A percentile compares a stretch with the other conserved stretches of the same genome.
Evolutionary conservation across 169 alveolate genomes (phyloP).

Genomic region (Perkinsus chesapeaki): DNA sequence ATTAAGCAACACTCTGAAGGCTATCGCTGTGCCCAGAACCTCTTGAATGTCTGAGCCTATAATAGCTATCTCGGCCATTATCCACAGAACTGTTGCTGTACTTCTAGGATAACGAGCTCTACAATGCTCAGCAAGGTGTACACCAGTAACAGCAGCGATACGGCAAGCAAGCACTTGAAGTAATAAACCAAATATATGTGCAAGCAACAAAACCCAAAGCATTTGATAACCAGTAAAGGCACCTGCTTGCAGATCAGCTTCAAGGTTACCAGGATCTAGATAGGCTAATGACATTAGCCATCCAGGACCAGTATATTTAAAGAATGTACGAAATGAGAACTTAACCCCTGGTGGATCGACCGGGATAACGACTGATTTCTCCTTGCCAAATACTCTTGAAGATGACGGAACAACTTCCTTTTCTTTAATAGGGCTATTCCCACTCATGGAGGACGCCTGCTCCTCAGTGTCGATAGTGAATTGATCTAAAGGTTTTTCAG

Average conservation of each 20-base stretch:
- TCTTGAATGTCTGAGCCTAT: constrained; percentile 62
- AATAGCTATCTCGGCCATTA: constrained; percentile 55
- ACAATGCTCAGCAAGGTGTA: constrained; percentile 39
- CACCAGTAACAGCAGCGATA: constrained; percentile 47
- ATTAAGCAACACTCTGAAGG: constrained; percentile 44
- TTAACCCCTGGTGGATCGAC: not conserved
- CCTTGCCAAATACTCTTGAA: too few relatives aligned
- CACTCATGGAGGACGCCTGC: too few relatives aligned
- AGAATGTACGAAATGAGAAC: constrained; percentile 8
- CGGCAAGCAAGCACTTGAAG: constrained; percentile 45
- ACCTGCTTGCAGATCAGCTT: constrained; percentile 36
- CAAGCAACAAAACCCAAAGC: not conserved
- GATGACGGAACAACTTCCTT: too few relatives aligned
- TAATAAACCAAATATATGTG: constrained; percentile 30
- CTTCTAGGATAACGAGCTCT: not conserved
- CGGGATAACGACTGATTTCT: not conserved
- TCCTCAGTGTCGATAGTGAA: too few relatives aligned
- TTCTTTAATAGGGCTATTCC: too few relatives aligned
- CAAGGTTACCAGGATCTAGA: constrained; percentile 38
- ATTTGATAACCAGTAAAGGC: not conserved
- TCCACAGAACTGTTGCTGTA: constrained; percentile 32
- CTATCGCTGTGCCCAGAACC: constrained; percentile 53
- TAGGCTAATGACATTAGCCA: constrained; percentile 41
- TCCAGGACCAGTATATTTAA: constrained; percentile 39
- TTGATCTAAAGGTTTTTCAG: too few relatives aligned